Conservation (phyloP, 2,329 filamentous ascomycete genomes). For the Davidsoniella eucalypti region DNA sequence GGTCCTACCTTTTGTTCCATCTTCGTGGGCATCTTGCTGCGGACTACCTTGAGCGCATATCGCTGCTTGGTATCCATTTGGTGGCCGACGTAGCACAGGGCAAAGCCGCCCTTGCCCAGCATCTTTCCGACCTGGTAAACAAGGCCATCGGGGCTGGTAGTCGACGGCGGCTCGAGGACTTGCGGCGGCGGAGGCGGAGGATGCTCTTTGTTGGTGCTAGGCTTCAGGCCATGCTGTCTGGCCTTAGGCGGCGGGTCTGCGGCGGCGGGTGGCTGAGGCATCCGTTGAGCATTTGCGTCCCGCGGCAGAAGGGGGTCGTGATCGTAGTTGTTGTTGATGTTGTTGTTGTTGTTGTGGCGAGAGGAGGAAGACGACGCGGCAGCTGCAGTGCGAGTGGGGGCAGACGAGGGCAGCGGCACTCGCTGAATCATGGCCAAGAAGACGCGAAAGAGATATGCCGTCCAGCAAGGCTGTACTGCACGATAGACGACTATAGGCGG, state of each 20-base stretch:
- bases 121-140: slow-evolving; percentile 59
- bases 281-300: slow-evolving; percentile 44
- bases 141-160: slow-evolving; percentile 52
- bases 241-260: slow-evolving; percentile 35
- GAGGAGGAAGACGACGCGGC: neutral
- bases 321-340: slow-evolving; percentile 22
- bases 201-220: slow-evolving; percentile 48
- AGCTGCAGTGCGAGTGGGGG: neutral
- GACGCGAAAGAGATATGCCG: too few relatives aligned
- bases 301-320: slow-evolving; percentile 48
- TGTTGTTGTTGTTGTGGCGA: neutral
- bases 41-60: slow-evolving; percentile 69
- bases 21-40: slow-evolving; percentile 65
- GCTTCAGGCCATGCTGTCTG: slow-evolving; percentile 30
- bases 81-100: slow-evolving; percentile 62
- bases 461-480: too few relatives aligned
- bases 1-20: slow-evolving; percentile 62
- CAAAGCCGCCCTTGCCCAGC: slow-evolving; percentile 68
- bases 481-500: too few relatives aligned
- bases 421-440: slow-evolving; percentile 11
- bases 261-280: slow-evolving; percentile 24
- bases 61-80: slow-evolving; percentile 48
- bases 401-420: slow-evolving; percentile 10
- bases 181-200: slow-evolving; percentile 45
- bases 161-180: slow-evolving; percentile 46